Conservation (phyloP, 176 grass and related monocot species). For the Avena sativa region DNA sequence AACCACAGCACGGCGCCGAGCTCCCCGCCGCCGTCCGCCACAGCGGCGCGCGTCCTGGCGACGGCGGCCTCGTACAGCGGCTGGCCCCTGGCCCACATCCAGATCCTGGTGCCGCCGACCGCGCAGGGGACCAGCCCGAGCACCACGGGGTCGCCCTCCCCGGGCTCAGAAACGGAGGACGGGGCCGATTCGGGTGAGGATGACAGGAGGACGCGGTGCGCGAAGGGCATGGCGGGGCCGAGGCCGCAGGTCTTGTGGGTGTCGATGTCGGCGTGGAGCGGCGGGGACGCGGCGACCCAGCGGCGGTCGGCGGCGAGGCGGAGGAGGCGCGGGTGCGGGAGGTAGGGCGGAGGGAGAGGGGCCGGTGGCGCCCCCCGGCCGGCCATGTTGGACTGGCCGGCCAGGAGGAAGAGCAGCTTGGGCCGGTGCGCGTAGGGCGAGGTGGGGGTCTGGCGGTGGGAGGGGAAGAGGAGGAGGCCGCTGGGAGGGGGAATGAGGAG, state of each 20-base stretch:
- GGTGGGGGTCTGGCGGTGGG: not conserved
- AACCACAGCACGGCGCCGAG: slow-evolving; percentile 86
- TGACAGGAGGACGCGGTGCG: slow-evolving; percentile 53
- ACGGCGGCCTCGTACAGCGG: slow-evolving; percentile 70
- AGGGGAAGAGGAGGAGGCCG: slow-evolving; percentile 22
- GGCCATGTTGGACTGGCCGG: slow-evolving; percentile 96
- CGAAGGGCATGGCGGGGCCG: slow-evolving; percentile 86
- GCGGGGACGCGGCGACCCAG: slow-evolving; percentile 71
- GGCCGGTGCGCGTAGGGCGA: slow-evolving; percentile 48
- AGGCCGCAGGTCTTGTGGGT: slow-evolving; percentile 80
- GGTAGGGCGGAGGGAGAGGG: slow-evolving; percentile 15
- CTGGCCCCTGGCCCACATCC: slow-evolving; percentile 70
- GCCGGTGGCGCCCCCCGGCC: slow-evolving; percentile 57
- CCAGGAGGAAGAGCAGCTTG: slow-evolving; percentile 84
- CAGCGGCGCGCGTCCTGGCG: slow-evolving; percentile 60
- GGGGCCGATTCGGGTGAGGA: not conserved
- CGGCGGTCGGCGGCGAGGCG: slow-evolving; percentile 57
- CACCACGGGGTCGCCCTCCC: not conserved
- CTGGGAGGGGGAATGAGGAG: slow-evolving; percentile 40
- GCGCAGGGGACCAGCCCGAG: slow-evolving; percentile 85
- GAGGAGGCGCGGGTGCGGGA: slow-evolving; percentile 63
- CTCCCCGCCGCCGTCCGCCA: slow-evolving; percentile 45
- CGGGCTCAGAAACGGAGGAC: not conserved
- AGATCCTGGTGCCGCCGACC: slow-evolving; percentile 84
- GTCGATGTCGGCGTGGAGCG: slow-evolving; percentile 93